phyloP scores from a whole-genome alignment of 805 yeast genomes.

The Candida coquimbonensis region DNA sequence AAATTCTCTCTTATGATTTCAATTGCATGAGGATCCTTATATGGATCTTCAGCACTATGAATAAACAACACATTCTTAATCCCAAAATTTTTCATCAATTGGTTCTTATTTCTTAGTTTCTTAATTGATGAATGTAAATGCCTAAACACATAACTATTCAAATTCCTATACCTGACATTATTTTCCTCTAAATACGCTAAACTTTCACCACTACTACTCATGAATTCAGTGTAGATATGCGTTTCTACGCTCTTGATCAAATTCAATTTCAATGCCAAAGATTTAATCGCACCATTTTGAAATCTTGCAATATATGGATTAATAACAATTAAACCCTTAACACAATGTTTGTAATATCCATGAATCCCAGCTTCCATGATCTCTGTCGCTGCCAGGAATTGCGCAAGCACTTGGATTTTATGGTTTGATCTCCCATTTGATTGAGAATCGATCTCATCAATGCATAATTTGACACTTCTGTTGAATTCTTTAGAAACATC shows the following conservation, averaged over 20 bases:
- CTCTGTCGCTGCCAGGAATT: conserved; percentile 13
- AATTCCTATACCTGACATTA: conserved; percentile 3
- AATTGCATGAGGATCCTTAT: not conserved
- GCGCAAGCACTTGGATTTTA: conserved; percentile 13
- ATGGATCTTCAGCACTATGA: conserved; percentile 11
- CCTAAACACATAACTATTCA: not conserved
- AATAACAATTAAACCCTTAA: conserved; percentile 12
- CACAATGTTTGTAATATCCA: conserved; percentile 10
- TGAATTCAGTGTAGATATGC: not conserved
- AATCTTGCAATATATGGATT: conserved; percentile 14
- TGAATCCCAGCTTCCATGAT: conserved; percentile 14
- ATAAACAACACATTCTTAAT: conserved; percentile 11
- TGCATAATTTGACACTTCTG: conserved; percentile 14
- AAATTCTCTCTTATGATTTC: conserved; percentile 10
- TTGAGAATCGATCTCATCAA: conserved; percentile 12
- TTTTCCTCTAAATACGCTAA: not conserved
- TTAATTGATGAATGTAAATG: conserved; percentile 1
- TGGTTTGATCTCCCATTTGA: not conserved
- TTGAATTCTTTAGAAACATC: conserved; percentile 13
- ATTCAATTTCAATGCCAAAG: not conserved
- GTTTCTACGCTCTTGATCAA: not conserved
- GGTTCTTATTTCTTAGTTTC: not conserved
- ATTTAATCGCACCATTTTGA: not conserved
- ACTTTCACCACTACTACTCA: not conserved
- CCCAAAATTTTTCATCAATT: conserved; percentile 2